These are phyloP conservation scores for Alternaria burnsii DNA, from an alignment of 2,329 filamentous ascomycete genomes.

Conservation along the genomic window DNA sequence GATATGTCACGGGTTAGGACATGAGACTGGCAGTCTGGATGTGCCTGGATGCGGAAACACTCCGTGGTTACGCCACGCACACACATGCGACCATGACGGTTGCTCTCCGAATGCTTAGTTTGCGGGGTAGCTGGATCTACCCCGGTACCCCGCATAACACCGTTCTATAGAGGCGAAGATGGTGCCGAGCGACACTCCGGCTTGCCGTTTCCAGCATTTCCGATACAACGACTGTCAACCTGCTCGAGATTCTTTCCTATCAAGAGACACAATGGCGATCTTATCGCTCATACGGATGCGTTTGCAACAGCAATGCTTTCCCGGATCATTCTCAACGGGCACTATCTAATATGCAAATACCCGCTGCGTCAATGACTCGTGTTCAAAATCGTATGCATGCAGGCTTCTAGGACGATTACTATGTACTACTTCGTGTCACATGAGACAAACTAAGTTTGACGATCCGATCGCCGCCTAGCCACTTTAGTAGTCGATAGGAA, in stretches of 20 bases:
- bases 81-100: constrained; percentile 16
- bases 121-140: constrained; percentile 28
- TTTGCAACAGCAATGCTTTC: background rate
- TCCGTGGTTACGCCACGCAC: constrained; percentile 12
- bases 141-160: constrained; percentile 30
- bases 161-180: background rate
- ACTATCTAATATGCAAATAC: background rate
- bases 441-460: background rate
- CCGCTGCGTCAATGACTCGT: background rate
- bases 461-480: constrained; percentile 5
- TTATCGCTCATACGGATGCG: background rate
- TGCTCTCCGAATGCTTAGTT: constrained; percentile 23
- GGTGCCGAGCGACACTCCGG: constrained; percentile 6
- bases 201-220: constrained; percentile 9
- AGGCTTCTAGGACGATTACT: background rate
- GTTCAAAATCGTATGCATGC: background rate
- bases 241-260: background rate
- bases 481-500: background rate
- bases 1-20: constrained; percentile 12
- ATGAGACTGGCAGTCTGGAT: background rate
- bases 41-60: constrained; percentile 14
- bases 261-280: background rate
- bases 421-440: background rate
- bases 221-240: background rate
- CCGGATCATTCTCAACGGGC: background rate